Evolutionary conservation across 345 rosid species (phyloP).

Genomic region (Turritis glabra): DNA sequence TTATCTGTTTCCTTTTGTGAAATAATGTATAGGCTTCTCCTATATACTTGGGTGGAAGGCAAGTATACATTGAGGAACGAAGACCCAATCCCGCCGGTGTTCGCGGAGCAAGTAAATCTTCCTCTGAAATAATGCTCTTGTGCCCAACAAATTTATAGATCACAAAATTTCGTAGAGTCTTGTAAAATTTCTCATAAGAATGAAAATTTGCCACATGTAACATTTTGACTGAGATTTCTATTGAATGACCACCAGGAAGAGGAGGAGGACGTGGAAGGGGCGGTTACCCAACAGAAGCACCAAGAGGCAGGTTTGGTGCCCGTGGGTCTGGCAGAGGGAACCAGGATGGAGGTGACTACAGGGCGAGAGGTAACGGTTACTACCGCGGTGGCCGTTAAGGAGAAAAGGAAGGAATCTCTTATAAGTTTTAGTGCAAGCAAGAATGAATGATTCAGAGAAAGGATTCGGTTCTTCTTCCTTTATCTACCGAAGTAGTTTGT

Average conservation of each 20-base stretch:
- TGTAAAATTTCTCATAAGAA: neutral
- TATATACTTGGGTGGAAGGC: conserved; percentile 82
- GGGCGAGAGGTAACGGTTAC: conserved; percentile 70
- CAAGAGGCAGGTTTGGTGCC: conserved; percentile 64
- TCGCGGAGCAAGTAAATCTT: conserved; percentile 82
- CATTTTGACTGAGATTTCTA: neutral
- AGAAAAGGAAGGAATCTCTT: neutral
- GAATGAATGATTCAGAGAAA: conserved; percentile 8
- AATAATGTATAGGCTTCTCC: conserved; percentile 76
- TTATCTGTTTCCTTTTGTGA: conserved; percentile 14
- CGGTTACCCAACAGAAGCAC: conserved; percentile 61
- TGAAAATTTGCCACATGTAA: neutral
- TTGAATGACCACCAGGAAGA: conserved; percentile 23
- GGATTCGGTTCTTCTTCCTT: conserved; percentile 10
- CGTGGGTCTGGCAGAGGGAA: conserved; percentile 73
- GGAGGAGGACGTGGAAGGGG: conserved; percentile 73
- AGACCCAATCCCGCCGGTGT: conserved; percentile 78
- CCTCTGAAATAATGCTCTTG: neutral
- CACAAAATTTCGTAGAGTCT: neutral
- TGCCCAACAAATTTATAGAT: neutral
- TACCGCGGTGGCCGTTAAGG: conserved; percentile 57
- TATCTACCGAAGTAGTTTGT: conserved; percentile 32
- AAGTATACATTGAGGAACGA: conserved; percentile 89
- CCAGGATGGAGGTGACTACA: conserved; percentile 72
- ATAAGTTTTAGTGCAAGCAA: conserved; percentile 20